A percentile compares a stretch with the other conserved stretches of the same genome.
phyloP scores from a whole-genome alignment of 371 early-diverging fungal genomes.

The Astathelohania contejeani region DNA sequence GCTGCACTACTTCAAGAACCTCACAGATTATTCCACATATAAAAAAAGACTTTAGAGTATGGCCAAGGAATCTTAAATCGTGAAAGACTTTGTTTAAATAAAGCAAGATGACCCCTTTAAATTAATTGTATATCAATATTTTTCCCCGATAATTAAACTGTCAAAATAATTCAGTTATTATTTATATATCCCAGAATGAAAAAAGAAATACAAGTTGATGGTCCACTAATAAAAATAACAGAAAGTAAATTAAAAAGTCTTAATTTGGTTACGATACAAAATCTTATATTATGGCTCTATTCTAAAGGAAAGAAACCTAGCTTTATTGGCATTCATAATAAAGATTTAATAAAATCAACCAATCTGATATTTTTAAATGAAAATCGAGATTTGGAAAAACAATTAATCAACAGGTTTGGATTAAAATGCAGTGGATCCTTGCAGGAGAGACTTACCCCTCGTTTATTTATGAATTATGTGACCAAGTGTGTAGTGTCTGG shows the following conservation, averaged over 20 bases:
- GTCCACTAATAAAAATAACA: too few species aligned
- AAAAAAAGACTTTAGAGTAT: too few species aligned
- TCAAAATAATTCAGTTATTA: too few species aligned
- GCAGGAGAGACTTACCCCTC: background rate
- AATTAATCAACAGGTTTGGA: background rate
- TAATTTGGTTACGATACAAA: background rate
- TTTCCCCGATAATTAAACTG: too few species aligned
- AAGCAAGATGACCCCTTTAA: too few species aligned
- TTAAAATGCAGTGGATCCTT: background rate
- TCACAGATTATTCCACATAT: too few species aligned
- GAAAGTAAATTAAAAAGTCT: background rate
- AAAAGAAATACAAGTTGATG: too few species aligned
- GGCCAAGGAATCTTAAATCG: too few species aligned
- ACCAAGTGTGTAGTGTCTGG: background rate
- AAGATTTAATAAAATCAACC: background rate
- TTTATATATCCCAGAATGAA: too few species aligned
- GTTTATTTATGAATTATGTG: background rate
- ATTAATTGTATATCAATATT: too few species aligned
- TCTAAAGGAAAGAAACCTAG: background rate
- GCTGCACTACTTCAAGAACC: too few species aligned
- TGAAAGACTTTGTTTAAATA: too few species aligned
- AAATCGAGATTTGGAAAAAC: background rate
- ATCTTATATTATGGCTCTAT: background rate
- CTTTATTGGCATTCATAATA: background rate
- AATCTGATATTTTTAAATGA: background rate